These are phyloP conservation scores for Penicillium sp. DNA, from an alignment of 2,329 filamentous ascomycete genomes.

Conservation along the genomic window DNA sequence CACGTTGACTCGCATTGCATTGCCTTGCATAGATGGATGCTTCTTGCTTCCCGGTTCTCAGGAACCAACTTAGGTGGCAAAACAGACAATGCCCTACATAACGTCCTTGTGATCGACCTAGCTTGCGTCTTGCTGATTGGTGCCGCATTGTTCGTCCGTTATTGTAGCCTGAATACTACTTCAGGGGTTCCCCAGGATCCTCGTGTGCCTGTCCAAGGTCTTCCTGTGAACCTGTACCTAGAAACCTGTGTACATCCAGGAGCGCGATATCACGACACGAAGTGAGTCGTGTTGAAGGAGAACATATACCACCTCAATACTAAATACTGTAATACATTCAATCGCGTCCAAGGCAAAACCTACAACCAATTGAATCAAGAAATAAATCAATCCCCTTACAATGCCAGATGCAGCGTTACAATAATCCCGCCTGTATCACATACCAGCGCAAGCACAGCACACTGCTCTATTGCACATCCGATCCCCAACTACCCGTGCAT, in stretches of 20 bases:
- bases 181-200: conserved; percentile 4
- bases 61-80: conserved; percentile 13
- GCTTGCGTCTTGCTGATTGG: not conserved
- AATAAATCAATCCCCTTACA: conserved; percentile 5
- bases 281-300: conserved; percentile 9
- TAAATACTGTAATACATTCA: not conserved
- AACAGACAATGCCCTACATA: conserved; percentile 10
- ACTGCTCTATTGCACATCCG: not conserved
- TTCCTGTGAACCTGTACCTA: not conserved
- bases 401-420: conserved; percentile 7
- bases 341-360: not conserved
- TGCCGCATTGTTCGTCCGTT: not conserved
- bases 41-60: conserved; percentile 20
- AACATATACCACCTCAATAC: not conserved
- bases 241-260: not conserved
- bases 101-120: not conserved
- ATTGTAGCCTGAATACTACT: not conserved
- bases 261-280: conserved; percentile 7
- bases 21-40: conserved; percentile 20
- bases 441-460: conserved; percentile 7
- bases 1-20: conserved; percentile 22
- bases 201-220: conserved; percentile 2
- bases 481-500: not conserved
- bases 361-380: not conserved
- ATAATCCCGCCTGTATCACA: conserved; percentile 10